Percentiles rank a stretch among this genome's conserved stretches.
phyloP scores from a whole-genome alignment of 1,139 yeast species.

The Nakaseomyces kungkrabaensis region DNA sequence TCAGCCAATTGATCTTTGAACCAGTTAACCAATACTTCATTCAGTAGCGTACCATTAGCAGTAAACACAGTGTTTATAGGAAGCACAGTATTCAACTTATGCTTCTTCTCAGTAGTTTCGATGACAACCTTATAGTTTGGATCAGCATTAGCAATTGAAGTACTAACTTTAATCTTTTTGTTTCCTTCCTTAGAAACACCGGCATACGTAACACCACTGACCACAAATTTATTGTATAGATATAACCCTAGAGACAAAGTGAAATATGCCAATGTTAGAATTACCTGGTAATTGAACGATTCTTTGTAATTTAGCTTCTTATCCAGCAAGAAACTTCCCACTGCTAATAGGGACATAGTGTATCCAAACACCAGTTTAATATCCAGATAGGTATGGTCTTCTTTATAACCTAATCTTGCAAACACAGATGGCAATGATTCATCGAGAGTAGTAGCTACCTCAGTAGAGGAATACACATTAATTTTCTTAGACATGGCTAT shows the following conservation, averaged over 20 bases:
- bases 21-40: slow-evolving; percentile 21
- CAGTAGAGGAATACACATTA: slow-evolving; percentile 27
- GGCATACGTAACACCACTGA: slow-evolving; percentile 48
- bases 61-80: slow-evolving; percentile 24
- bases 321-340: slow-evolving; percentile 53
- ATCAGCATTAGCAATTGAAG: slow-evolving; percentile 14
- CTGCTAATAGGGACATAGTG: slow-evolving; percentile 57
- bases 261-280: slow-evolving; percentile 43
- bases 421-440: slow-evolving; percentile 32
- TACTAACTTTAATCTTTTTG: slow-evolving; percentile 12
- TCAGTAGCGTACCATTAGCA: slow-evolving; percentile 25
- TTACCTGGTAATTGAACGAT: slow-evolving; percentile 33
- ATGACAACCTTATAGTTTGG: slow-evolving; percentile 15
- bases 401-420: slow-evolving; percentile 49
- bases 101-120: slow-evolving; percentile 1
- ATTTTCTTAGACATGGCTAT: slow-evolving; percentile 22
- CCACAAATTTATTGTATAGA: slow-evolving; percentile 40
- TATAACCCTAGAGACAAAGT: slow-evolving; percentile 40
- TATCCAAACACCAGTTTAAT: slow-evolving; percentile 62
- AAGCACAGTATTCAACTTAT: slow-evolving; percentile 9
- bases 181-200: slow-evolving; percentile 37
- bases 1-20: slow-evolving; percentile 18
- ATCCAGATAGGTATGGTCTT: slow-evolving; percentile 50
- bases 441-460: slow-evolving; percentile 22
- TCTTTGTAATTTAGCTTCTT: slow-evolving; percentile 44